Conservation (phyloP, 1,284 basidiomycete genomes). For the Coniferiporia sulphurascens region DNA sequence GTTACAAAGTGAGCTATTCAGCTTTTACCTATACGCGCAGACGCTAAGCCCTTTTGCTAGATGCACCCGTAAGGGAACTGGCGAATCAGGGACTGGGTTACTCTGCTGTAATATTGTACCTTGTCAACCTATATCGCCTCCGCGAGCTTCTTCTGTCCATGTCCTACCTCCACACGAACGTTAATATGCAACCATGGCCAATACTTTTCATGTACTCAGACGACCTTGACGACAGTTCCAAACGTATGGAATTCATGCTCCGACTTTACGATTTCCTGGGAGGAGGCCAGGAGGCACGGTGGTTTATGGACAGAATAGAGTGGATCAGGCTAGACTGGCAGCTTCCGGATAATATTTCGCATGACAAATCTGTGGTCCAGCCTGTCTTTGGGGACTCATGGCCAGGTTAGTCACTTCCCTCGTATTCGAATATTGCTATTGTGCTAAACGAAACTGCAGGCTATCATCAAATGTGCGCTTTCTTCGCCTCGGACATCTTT, state of each 20-base stretch:
- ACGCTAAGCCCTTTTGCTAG: not conserved
- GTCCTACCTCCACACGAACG: constrained; percentile 13
- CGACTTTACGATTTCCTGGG: constrained; percentile 15
- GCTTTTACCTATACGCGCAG: not conserved
- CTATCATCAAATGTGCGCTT: constrained; percentile 20
- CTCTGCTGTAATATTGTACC: constrained; percentile 13
- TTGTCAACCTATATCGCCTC: constrained; percentile 13
- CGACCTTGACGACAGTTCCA: constrained; percentile 12
- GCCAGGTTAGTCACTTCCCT: constrained; percentile 6
- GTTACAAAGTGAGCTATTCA: not conserved
- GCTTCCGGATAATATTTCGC: constrained; percentile 11
- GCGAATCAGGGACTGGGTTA: constrained; percentile 3
- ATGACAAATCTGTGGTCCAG: constrained; percentile 16
- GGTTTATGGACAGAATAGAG: constrained; percentile 15
- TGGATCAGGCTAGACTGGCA: constrained; percentile 15
- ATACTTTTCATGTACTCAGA: constrained; percentile 15
- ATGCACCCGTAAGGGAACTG: constrained; percentile 6
- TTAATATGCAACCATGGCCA: constrained; percentile 16
- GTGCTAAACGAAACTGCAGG: not conserved
- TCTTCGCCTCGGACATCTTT: constrained; percentile 20
- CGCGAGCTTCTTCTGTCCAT: constrained; percentile 12
- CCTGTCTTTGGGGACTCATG: constrained; percentile 15
- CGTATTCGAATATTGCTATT: not conserved
- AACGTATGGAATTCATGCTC: constrained; percentile 9
- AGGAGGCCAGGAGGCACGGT: constrained; percentile 10